A percentile compares a stretch with the other conserved stretches of the same genome.
Conservation (phyloP, 352 stramenopile species). For the Thalassiosira exigua region DNA sequence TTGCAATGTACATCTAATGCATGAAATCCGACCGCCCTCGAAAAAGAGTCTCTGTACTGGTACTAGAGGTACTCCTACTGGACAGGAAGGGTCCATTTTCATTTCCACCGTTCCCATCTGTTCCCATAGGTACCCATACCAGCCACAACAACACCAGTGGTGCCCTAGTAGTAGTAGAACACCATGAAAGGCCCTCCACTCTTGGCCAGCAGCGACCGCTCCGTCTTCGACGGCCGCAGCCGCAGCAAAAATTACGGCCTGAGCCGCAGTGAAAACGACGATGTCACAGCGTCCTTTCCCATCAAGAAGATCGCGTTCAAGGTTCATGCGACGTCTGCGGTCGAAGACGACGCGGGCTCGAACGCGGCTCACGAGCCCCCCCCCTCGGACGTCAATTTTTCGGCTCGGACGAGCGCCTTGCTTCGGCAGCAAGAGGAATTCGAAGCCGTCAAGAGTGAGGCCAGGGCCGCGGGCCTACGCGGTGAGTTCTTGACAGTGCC, state of each 20-base stretch:
- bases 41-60: no score
- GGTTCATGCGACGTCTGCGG: not conserved
- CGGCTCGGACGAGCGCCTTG: not conserved
- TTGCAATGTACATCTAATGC: no score
- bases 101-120: no score
- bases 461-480: conserved; percentile 8
- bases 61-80: no score
- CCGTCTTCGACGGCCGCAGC: not conserved
- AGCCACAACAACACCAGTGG: no score
- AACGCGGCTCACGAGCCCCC: not conserved
- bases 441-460: conserved; percentile 2
- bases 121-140: no score
- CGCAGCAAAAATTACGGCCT: not conserved
- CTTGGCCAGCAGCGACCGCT: not conserved
- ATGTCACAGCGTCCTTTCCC: conserved; percentile 3
- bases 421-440: conserved; percentile 1
- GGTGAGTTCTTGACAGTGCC: conserved; percentile 12
- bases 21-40: no score
- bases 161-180: no score
- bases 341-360: not conserved
- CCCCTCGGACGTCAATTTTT: not conserved
- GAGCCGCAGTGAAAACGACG: not conserved
- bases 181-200: not conserved
- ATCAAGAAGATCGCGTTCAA: conserved; percentile 15
- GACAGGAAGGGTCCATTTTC: no score